Evolutionary conservation across 345 rosid species (phyloP).

Genomic region (Populus davidiana): DNA sequence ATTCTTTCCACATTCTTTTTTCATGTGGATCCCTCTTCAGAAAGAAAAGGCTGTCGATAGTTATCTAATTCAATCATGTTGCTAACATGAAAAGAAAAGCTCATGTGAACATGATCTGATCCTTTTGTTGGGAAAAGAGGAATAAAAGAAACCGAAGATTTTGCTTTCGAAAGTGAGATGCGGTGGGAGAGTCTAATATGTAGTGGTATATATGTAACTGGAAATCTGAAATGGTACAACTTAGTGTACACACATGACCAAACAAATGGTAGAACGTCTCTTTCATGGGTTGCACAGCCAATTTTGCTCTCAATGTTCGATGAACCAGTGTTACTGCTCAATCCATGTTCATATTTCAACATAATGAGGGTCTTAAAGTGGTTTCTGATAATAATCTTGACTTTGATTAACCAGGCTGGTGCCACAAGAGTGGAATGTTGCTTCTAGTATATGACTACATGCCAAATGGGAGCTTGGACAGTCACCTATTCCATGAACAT

Average conservation of each 20-base stretch:
- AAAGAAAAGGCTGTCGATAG: not conserved
- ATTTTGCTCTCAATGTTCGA: not conserved
- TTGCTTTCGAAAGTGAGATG: no score
- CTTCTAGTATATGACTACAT: conserved; percentile 56
- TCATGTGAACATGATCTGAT: not conserved
- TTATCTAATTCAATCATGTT: not conserved
- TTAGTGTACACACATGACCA: not conserved
- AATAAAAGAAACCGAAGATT: not conserved
- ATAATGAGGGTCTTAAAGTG: not conserved
- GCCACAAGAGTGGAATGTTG: conserved; percentile 48
- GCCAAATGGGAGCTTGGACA: conserved; percentile 64
- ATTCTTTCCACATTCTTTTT: not conserved
- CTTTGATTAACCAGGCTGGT: conserved; percentile 40
- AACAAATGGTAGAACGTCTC: not conserved
- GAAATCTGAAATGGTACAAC: no score
- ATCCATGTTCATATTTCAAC: not conserved
- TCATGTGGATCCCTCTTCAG: not conserved
- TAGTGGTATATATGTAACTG: no score
- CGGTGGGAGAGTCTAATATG: no score
- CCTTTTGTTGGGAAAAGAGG: not conserved
- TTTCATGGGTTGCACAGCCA: not conserved
- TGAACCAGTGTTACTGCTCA: not conserved
- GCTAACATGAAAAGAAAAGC: not conserved
- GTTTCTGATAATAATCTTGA: not conserved
- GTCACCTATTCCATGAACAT: conserved; percentile 37